Base-by-base conservation (phyloP, 495 filamentous ascomycete species). In the Choiromyces venosus region DNA sequence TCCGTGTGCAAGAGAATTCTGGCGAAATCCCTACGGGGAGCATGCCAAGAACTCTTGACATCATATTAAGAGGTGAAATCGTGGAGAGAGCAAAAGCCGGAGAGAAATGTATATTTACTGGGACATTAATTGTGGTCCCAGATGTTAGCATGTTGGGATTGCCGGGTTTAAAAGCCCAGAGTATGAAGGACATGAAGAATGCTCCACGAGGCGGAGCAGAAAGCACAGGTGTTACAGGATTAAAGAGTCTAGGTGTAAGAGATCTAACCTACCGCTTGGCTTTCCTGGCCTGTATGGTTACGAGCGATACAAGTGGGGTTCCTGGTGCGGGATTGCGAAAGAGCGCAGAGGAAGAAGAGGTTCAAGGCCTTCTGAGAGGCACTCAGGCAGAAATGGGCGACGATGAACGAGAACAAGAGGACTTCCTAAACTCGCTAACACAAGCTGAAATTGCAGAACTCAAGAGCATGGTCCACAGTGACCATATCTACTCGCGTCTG, bases 41-140 rank as follows among this genome's bases (percentile, higher is more conserved):
- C 83, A 99, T 99, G 95, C 95, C 95, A 4, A 88, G 95, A 61
- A 99, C 95, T 6, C 93, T 99, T 89, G 95, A 99, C 78, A 89
- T 99, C 35, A 97, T 99, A 76, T 84, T 99, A n/a, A 89, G 96
- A 73, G 96, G 96, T 73, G 95, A 99, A 83, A 96, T 98, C 84
- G 95, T 99, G 3, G 95, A 99, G 78, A 89, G 95, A 42, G 92
- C 93, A 33, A 98, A 97, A 83, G 96, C 95, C 37, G 95, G 95
- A 73, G 96, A 99, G 83, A 97, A 96, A 79, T 98, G 94, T 78
- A 91, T 98, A 76, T 99, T 99, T 81, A 98, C 95, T 0, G 95
- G 95, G 65, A 93, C 94, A 1, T 83, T 98, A 74, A 99, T 99
- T 76, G 95, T 98, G 8, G 92, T 99, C 19, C 95, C 95, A 0